Base-by-base conservation (phyloP, 2,329 filamentous ascomycete species). In the Pyrenophora teres region DNA sequence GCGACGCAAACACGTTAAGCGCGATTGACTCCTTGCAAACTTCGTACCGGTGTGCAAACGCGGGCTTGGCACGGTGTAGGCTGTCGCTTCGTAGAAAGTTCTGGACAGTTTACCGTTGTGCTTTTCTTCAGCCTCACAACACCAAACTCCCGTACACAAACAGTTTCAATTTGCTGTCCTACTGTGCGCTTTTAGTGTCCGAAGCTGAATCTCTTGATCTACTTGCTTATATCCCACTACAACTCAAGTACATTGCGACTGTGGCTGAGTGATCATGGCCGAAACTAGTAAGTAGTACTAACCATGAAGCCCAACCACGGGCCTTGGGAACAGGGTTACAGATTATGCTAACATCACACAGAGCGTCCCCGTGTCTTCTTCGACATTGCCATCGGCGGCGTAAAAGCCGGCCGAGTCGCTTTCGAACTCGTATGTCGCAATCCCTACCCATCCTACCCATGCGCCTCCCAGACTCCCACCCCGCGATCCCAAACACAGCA, bases 351-450 rank as follows among this genome's bases (percentile, higher is more conserved):
- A 61, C 31, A 40, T n/a, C 3, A 5, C 18, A 16, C 72, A 80
- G 80, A 81, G 73, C 88, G 89, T 69, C 85, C 85, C 72, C 87
- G 89, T 65, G 92, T 96, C 78, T 99, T 88, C 81, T 97, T 99
- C 75, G 92, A 97, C 79, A 87, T 99, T 72, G 81, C 86, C 56
- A 88, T 97, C 70, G 92, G 89, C 70, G 83, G 84, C 52, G 83
- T 85, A 66, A 78, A 84, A 37, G 83, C 85, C 54, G 92, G 92
- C 55, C 88, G 93, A 60, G 81, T 99, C 73, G 86, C 83, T 57
- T 93, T 99, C 76, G 91, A 96, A 80, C 85, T 99, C 61, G 83
- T 86, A 75, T 71, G 83, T 76, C 42, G 4, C 27, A 25, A 45
- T 25, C 40, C n/a, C n/a, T n/a, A n/a, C n/a, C n/a, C n/a, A n/a